Percentiles rank a stretch among this genome's conserved stretches.
Conservation (phyloP, 495 filamentous ascomycete species). For the Coniosporium apollinis region DNA sequence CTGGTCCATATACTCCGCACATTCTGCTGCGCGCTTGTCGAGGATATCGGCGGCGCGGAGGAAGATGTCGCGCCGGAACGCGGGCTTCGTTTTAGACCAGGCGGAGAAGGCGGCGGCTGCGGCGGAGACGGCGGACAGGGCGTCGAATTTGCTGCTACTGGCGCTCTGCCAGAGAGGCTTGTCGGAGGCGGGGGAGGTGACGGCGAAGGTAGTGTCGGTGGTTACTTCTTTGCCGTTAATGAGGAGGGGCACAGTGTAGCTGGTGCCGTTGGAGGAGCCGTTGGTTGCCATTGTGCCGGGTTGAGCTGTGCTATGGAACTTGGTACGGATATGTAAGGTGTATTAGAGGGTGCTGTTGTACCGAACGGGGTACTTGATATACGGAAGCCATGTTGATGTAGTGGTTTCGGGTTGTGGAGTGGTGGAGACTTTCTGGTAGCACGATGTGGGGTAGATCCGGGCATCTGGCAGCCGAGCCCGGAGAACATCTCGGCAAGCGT, state of each 20-base stretch:
- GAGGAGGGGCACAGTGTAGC: conserved; percentile 47
- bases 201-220: conserved; percentile 44
- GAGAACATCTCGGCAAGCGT: no score
- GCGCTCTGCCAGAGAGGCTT: conserved; percentile 43
- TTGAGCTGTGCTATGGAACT: no score
- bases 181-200: conserved; percentile 46
- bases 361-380: no score
- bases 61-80: conserved; percentile 51
- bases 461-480: no score
- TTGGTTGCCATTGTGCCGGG: no score
- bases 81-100: conserved; percentile 50
- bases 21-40: conserved; percentile 41
- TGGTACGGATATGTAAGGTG: no score
- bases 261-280: no score
- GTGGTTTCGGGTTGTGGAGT: no score
- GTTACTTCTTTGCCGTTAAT: conserved; percentile 54
- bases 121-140: conserved; percentile 40
- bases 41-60: conserved; percentile 55
- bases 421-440: no score
- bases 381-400: no score
- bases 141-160: conserved; percentile 46
- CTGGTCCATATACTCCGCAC: conserved; percentile 41
- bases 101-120: conserved; percentile 51
- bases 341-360: no score
- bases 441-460: no score